These are phyloP conservation scores for Solanum bulbocastanum DNA, from an alignment of 257 asterid species.

Conservation along the genomic window DNA sequence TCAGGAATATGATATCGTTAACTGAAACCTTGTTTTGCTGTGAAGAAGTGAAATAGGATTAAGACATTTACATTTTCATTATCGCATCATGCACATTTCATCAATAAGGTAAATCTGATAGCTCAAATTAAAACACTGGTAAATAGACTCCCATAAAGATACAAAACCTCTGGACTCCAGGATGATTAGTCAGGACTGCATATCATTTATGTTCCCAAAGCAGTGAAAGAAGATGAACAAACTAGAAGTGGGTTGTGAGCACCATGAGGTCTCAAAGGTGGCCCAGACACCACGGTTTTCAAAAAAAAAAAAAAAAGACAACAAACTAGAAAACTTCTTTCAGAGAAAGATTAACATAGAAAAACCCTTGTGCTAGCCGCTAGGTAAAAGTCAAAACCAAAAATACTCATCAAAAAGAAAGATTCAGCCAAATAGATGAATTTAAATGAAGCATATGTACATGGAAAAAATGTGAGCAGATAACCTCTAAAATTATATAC, in stretches of 20 bases:
- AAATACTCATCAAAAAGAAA: neutral
- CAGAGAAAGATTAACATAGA: neutral
- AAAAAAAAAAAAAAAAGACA: neutral
- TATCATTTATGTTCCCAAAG: neutral
- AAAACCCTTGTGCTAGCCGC: neutral
- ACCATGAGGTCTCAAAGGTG: neutral
- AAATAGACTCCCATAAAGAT: conserved; percentile 72
- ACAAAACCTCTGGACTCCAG: conserved; percentile 52
- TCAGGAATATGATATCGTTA: neutral
- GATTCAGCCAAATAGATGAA: neutral
- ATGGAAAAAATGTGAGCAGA: neutral
- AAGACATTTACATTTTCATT: neutral
- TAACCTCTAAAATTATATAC: conserved; percentile 80
- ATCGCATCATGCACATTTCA: neutral
- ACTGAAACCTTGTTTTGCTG: neutral
- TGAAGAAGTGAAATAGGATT: neutral
- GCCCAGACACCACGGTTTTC: neutral
- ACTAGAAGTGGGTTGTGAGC: neutral
- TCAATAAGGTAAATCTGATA: conserved; percentile 7
- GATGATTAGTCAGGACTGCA: neutral
- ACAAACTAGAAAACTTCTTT: neutral
- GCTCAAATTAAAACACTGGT: conserved; percentile 72
- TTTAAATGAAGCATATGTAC: neutral
- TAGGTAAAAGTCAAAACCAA: neutral
- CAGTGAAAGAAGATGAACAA: neutral